Base-by-base conservation (phyloP, 2,329 filamentous ascomycete species). In the Zelopaecilomyces penicillatus region DNA sequence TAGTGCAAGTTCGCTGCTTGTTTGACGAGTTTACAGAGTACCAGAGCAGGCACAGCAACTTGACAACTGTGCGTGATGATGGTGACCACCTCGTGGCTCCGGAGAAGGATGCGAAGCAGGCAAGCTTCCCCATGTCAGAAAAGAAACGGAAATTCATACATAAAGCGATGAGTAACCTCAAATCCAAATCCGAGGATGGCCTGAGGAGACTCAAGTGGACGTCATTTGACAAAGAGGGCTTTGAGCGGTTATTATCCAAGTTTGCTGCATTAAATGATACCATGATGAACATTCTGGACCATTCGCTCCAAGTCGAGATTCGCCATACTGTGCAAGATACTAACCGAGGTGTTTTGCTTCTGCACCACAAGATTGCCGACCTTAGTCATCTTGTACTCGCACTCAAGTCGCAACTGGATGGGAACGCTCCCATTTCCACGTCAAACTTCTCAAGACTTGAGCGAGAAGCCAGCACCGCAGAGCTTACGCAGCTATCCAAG, bases 221-320 rank as follows among this genome's bases (percentile, higher is more conserved):
- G 4, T 63, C 67, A 1, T 69, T 74, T 48, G 70, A 73, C 52
- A 72, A 70, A 51, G 58, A 55, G 9, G 66, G 62, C 2, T 73
- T 74, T 46, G 71, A 73, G 54, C 54, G 54, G 11, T 54, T 74
- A 19, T 58, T 74, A 4, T 60, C 62, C 39, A 61, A 65, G 39
- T 73, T 74, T 47, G 63, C 68, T 1, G 51, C 61, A 5, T 55
- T 74, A 5, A 73, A 73, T 50, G 70, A 73, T 50, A 67, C 61
- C 49, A 73, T 73, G 64, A 72, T 68, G 28, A 64, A 68, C 43
- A 67, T 74, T 5, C 57, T 73, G 6, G 70, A 73, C 42, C 65
- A 69, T 30, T 63, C 65, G 4, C 56, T 73, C 45, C 69, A 73
- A 49, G 63, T 68, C 3, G 70, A 73, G 50, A 70, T 73, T 41